Conservation (phyloP, 306 rosid species). For the Prunus mongolica region DNA sequence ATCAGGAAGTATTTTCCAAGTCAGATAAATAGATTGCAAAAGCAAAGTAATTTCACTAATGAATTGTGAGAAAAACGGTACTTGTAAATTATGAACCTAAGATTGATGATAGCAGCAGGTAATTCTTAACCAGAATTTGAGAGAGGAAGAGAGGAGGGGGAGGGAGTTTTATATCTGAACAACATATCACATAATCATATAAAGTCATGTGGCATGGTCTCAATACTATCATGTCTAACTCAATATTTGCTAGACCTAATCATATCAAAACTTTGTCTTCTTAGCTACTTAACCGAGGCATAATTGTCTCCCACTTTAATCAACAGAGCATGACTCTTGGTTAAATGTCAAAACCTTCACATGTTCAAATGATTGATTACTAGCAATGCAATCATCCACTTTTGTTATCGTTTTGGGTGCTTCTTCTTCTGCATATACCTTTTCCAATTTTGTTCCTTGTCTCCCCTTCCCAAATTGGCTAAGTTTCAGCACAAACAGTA, state of each 20-base stretch:
- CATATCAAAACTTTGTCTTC: conserved; percentile 9
- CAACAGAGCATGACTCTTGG: neutral
- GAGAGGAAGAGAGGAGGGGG: neutral
- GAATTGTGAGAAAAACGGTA: neutral
- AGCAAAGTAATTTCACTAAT: too few species aligned
- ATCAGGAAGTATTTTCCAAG: too few species aligned
- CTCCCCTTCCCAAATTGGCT: neutral
- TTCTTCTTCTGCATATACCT: neutral
- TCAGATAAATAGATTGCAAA: too few species aligned
- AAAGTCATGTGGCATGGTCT: conserved; percentile 28
- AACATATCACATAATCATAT: conserved; percentile 32
- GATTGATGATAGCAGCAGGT: neutral
- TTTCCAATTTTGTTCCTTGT: neutral
- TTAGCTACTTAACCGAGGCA: conserved; percentile 9
- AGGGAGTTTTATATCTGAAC: neutral
- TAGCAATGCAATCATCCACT: neutral
- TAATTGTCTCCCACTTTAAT: conserved; percentile 13
- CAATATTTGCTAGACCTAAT: conserved; percentile 21
- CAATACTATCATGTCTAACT: conserved; percentile 17
- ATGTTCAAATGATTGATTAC: conserved; percentile 25
- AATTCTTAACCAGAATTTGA: neutral
- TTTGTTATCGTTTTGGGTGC: neutral
- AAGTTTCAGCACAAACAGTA: neutral
- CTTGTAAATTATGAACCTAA: neutral
- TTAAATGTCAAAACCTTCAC: conserved; percentile 25